A percentile compares a stretch with the other conserved stretches of the same genome.
phyloP scores from a whole-genome alignment of 805 yeast species.

The Teunomyces aglyptinius region DNA sequence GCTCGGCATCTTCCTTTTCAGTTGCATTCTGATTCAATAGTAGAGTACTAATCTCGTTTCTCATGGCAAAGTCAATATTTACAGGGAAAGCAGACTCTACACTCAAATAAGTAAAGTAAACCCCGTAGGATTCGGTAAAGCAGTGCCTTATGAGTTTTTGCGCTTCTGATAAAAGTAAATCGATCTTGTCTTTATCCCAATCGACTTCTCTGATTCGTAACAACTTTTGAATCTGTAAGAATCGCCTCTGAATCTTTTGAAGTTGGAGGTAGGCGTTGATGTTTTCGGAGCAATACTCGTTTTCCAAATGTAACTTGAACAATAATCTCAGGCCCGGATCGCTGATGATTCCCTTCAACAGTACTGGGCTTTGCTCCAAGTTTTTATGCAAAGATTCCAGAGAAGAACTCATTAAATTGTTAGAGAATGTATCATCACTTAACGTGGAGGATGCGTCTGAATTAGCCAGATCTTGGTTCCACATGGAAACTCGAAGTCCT shows the following conservation, averaged over 20 bases:
- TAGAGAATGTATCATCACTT: background rate
- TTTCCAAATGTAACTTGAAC: constrained; percentile 63
- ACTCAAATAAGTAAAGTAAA: constrained; percentile 64
- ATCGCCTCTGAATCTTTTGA: constrained; percentile 47
- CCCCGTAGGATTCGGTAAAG: constrained; percentile 57
- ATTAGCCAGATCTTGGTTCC: background rate
- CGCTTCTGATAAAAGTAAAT: constrained; percentile 15
- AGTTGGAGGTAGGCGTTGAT: constrained; percentile 68
- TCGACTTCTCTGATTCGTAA: constrained; percentile 13
- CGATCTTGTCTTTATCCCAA: background rate
- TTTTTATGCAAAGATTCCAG: background rate
- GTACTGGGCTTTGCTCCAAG: background rate
- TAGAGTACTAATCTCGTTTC: constrained; percentile 38
- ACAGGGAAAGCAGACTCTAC: constrained; percentile 66
- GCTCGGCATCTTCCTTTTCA: background rate
- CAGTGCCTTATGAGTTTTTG: constrained; percentile 49
- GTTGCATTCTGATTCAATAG: constrained; percentile 10
- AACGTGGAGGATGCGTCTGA: background rate
- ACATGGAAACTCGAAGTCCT: background rate
- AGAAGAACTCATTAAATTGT: background rate
- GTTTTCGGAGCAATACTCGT: constrained; percentile 71
- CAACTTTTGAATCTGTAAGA: constrained; percentile 43
- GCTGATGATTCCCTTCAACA: constrained; percentile 44
- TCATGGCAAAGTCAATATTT: constrained; percentile 59
- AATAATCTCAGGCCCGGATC: constrained; percentile 78